Percentiles rank a stretch among this genome's conserved stretches.
phyloP scores from a whole-genome alignment of 2,329 filamentous ascomycete species.

The Trichocomaceae sp. region DNA sequence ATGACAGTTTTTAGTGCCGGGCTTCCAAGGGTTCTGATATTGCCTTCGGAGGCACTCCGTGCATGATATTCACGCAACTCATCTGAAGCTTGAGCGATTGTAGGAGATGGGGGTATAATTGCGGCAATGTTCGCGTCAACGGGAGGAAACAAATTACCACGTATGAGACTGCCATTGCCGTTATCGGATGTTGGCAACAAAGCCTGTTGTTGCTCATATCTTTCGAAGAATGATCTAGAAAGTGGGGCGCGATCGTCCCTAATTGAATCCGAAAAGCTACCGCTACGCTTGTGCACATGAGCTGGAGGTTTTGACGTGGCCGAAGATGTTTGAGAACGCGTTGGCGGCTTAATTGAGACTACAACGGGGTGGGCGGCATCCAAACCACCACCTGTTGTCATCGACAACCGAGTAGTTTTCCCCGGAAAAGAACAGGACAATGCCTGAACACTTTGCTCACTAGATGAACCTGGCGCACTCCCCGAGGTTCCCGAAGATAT shows the following conservation, averaged over 20 bases:
- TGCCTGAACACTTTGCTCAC: slow-evolving; percentile 50
- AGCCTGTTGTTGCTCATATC: slow-evolving; percentile 28
- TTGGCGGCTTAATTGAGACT: slow-evolving; percentile 25
- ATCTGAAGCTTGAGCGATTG: slow-evolving; percentile 28
- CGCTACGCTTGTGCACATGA: slow-evolving; percentile 66
- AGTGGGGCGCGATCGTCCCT: slow-evolving; percentile 58
- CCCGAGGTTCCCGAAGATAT: slow-evolving; percentile 11
- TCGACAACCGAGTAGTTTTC: slow-evolving; percentile 28
- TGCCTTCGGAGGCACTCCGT: slow-evolving; percentile 25
- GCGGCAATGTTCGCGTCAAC: slow-evolving; percentile 72
- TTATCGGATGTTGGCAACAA: slow-evolving; percentile 59
- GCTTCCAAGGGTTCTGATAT: slow-evolving; percentile 21
- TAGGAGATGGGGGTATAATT: slow-evolving; percentile 46
- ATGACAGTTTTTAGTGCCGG: slow-evolving; percentile 81
- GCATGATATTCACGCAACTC: slow-evolving; percentile 21
- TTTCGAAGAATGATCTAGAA: slow-evolving; percentile 41
- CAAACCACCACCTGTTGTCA: slow-evolving; percentile 24
- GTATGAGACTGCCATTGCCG: slow-evolving; percentile 75
- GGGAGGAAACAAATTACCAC: slow-evolving; percentile 78
- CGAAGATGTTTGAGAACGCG: slow-evolving; percentile 24
- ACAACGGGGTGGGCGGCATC: slow-evolving; percentile 39
- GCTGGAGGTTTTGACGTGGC: slow-evolving; percentile 42
- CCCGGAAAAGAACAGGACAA: slow-evolving; percentile 55
- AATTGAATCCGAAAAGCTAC: slow-evolving; percentile 78
- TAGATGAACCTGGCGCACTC: slow-evolving; percentile 19